Conservation (phyloP, 83 land plant species). For the Picea mariana region DNA sequence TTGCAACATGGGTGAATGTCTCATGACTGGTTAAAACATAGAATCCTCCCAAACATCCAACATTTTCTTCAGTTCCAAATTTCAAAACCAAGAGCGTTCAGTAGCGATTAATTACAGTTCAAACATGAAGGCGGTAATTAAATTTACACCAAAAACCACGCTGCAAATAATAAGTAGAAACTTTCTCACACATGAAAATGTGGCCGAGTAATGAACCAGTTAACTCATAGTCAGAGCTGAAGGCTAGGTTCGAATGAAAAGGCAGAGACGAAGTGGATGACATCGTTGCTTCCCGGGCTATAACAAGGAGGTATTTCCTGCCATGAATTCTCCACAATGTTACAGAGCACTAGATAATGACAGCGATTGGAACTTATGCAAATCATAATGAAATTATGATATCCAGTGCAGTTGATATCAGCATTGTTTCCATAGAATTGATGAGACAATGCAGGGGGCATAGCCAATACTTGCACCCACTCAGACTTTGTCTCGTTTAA, state of each 20-base stretch:
- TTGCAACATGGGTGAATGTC: too few species aligned
- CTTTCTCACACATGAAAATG: too few species aligned
- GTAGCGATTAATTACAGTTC: too few species aligned
- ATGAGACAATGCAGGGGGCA: conserved; percentile 55
- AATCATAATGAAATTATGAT: conserved; percentile 33
- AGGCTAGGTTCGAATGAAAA: conserved; percentile 50
- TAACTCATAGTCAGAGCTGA: too few species aligned
- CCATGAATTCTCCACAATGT: conserved; percentile 40
- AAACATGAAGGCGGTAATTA: too few species aligned
- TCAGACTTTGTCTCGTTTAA: conserved; percentile 17
- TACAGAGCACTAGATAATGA: conserved; percentile 23
- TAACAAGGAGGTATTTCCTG: conserved; percentile 36
- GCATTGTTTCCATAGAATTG: conserved; percentile 53
- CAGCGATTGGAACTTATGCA: conserved; percentile 33
- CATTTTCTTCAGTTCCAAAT: too few species aligned
- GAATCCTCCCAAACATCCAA: too few species aligned
- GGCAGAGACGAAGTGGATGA: conserved; percentile 43
- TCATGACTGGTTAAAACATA: too few species aligned
- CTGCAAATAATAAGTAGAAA: too few species aligned
- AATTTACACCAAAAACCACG: too few species aligned
- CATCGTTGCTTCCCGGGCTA: conserved; percentile 17
- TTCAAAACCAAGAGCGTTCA: too few species aligned
- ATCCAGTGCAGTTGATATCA: conserved; percentile 47
- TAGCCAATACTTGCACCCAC: conserved; percentile 40
- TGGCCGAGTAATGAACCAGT: too few species aligned